phyloP scores from a whole-genome alignment of 2,329 filamentous ascomycete species.

The Pseudogymnoascus pannorum region DNA sequence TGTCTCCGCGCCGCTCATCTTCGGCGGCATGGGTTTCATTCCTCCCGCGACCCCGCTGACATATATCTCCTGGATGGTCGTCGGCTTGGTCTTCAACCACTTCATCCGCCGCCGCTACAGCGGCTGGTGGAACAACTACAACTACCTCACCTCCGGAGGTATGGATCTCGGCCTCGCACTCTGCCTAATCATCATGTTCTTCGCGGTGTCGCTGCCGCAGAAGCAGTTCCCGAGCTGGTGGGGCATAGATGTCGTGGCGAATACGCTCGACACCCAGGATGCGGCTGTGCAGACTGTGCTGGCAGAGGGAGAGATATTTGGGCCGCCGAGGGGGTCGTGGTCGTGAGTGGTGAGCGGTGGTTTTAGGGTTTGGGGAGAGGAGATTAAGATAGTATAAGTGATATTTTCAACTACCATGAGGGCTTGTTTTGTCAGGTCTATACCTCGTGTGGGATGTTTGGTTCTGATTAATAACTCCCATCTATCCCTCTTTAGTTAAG shows the following conservation, averaged over 20 bases:
- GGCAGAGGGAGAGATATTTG: conserved; percentile 16
- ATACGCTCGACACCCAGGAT: conserved; percentile 19
- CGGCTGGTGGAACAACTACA: conserved; percentile 62
- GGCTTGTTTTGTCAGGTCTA: background rate
- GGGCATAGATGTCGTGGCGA: conserved; percentile 39
- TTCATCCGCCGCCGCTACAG: conserved; percentile 55
- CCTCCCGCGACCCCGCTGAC: conserved; percentile 58
- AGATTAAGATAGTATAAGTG: background rate
- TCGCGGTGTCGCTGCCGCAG: conserved; percentile 58
- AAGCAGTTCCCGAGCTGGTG: conserved; percentile 60
- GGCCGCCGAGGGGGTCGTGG: conserved; percentile 14
- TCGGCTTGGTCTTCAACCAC: conserved; percentile 64
- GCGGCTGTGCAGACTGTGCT: conserved; percentile 17
- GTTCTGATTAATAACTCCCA: background rate
- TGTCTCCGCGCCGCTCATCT: conserved; percentile 32
- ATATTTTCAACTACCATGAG: no score
- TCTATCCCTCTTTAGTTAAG: background rate
- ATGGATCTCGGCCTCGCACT: conserved; percentile 63
- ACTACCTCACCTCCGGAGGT: conserved; percentile 63
- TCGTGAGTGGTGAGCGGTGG: background rate
- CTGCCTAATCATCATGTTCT: conserved; percentile 61
- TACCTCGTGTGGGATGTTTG: background rate
- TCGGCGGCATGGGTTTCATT: conserved; percentile 16
- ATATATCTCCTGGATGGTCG: conserved; percentile 65
- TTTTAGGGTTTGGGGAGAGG: background rate